Evolutionary conservation across 495 filamentous ascomycete species (phyloP).

Genomic region (Sordaria brevicollis): DNA sequence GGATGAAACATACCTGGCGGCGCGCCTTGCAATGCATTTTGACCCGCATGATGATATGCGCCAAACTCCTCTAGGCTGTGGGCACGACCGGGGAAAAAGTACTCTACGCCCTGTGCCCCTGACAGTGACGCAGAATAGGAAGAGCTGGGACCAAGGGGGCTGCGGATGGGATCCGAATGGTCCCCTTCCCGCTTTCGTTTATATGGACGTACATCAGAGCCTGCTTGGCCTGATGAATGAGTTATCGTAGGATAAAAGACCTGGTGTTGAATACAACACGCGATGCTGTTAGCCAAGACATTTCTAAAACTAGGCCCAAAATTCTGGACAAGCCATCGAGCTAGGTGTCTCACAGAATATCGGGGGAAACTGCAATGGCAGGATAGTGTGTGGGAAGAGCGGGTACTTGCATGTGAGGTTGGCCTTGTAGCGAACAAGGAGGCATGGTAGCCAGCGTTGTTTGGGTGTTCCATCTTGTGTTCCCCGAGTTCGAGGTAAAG

Average conservation of each 20-base stretch:
- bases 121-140: not conserved
- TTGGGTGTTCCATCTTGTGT: not conserved
- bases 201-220: not conserved
- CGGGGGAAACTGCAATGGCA: not conserved
- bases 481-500: not conserved
- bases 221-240: not conserved
- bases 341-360: not conserved
- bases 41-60: not conserved
- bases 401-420: not conserved
- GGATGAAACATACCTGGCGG: not conserved
- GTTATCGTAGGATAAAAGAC: not conserved
- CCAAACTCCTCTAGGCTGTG: not conserved
- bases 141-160: not conserved
- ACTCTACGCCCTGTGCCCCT: not conserved
- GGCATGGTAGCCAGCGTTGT: not conserved
- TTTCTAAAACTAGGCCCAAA: not conserved
- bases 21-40: not conserved
- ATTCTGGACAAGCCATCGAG: not conserved
- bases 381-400: not conserved
- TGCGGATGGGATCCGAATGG: not conserved
- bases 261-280: not conserved
- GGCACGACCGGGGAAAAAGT: not conserved
- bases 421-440: not conserved
- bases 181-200: not conserved
- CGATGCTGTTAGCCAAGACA: not conserved